These are phyloP conservation scores for Tylopilus plumbeoviolaceoides DNA, from an alignment of 768 basidiomycete species.

Conservation along the genomic window DNA sequence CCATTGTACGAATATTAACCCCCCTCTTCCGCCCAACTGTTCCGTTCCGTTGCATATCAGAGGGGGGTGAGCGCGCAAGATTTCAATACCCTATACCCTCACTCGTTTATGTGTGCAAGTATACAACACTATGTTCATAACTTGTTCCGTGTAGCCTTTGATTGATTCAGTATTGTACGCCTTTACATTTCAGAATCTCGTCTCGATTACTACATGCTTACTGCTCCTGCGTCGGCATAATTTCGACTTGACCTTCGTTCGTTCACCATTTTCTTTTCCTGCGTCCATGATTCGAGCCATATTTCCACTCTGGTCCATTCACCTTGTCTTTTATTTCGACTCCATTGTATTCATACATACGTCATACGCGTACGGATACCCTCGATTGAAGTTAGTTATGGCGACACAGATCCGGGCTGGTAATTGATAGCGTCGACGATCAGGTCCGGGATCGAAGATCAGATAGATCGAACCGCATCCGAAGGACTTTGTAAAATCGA, in stretches of 20 bases:
- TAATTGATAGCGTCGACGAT: conserved; percentile 25
- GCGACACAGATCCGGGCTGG: neutral
- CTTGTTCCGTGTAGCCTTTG: conserved; percentile 25
- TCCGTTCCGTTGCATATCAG: conserved; percentile 35
- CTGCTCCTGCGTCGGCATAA: conserved; percentile 11
- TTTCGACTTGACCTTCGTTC: conserved; percentile 12
- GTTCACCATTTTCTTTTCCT: neutral
- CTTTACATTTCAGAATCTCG: conserved; percentile 2
- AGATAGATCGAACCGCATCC: conserved; percentile 15
- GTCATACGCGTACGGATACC: conserved; percentile 18
- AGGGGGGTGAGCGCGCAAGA: conserved; percentile 18
- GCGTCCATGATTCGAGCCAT: neutral
- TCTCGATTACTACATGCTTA: conserved; percentile 7
- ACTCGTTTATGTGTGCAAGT: conserved; percentile 27
- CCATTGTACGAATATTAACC: conserved; percentile 36
- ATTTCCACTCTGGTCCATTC: too few species aligned
- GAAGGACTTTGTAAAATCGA: neutral
- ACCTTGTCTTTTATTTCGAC: neutral
- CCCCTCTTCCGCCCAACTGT: conserved; percentile 38
- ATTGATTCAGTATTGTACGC: conserved; percentile 26
- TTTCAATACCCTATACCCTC: conserved; percentile 23
- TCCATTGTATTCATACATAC: conserved; percentile 14
- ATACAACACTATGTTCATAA: conserved; percentile 28
- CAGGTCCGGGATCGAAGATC: conserved; percentile 30
- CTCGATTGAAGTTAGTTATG: conserved; percentile 6